Evolutionary conservation across 1,139 yeast species (phyloP).

Genomic region (Hanseniaspora gamundiae): DNA sequence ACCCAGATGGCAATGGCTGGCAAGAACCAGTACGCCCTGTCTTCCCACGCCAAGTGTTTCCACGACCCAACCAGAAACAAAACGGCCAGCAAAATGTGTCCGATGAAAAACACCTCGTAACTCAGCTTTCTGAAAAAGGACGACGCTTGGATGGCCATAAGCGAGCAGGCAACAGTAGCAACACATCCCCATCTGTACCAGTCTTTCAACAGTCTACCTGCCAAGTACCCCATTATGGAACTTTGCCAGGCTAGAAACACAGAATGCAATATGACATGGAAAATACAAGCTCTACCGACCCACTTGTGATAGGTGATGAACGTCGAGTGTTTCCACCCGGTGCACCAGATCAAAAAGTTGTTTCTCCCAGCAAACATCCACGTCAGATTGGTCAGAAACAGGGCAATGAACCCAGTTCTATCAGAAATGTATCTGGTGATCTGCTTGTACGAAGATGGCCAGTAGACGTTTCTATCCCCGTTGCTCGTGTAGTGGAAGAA

Average conservation of each 20-base stretch:
- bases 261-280: constrained; percentile 19
- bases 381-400: constrained; percentile 35
- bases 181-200: constrained; percentile 41
- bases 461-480: constrained; percentile 13
- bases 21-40: constrained; percentile 33
- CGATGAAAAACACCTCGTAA: constrained; percentile 49
- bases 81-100: constrained; percentile 46
- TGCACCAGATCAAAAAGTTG: constrained; percentile 47
- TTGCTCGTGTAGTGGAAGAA: constrained; percentile 31
- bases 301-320: constrained; percentile 57
- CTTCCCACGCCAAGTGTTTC: constrained; percentile 36
- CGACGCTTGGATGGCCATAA: constrained; percentile 37
- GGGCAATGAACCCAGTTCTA: constrained; percentile 40
- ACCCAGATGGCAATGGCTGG: constrained; percentile 52
- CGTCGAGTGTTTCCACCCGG: constrained; percentile 55
- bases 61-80: constrained; percentile 45
- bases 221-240: constrained; percentile 28
- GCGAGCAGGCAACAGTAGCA: constrained; percentile 30
- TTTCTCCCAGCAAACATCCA: constrained; percentile 54
- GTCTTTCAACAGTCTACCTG: constrained; percentile 27
- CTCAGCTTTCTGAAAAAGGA: constrained; percentile 35
- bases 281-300: constrained; percentile 35
- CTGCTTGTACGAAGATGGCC: constrained; percentile 33
- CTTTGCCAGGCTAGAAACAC: constrained; percentile 16
- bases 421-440: constrained; percentile 46